Conservation (phyloP, 2,329 filamentous ascomycete species). For the Penicillium sp. region DNA sequence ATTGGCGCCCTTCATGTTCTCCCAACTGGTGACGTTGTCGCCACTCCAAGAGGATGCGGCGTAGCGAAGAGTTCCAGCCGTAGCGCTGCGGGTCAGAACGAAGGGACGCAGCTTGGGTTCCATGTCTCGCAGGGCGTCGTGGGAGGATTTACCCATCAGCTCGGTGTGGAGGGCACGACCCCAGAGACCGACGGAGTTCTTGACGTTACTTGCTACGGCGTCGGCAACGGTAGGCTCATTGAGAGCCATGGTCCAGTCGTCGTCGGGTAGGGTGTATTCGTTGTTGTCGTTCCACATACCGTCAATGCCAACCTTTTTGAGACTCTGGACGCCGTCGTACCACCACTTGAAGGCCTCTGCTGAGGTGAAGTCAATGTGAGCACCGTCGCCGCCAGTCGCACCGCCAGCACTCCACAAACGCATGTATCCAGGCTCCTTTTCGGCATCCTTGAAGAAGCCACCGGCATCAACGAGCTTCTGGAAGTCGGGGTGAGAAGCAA, state of each 20-base stretch:
- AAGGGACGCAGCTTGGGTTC: conserved; percentile 62
- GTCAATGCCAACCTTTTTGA: conserved; percentile 64
- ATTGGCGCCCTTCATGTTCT: conserved; percentile 69
- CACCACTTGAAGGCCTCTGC: conserved; percentile 67
- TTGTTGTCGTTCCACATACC: conserved; percentile 81
- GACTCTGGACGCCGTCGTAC: conserved; percentile 63
- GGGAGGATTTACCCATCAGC: conserved; percentile 67
- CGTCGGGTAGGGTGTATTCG: conserved; percentile 66
- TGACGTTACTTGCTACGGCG: conserved; percentile 39
- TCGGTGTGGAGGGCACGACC: conserved; percentile 68
- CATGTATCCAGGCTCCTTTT: conserved; percentile 52
- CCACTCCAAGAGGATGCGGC: conserved; percentile 71
- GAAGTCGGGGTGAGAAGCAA: conserved; percentile 66
- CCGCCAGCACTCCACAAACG: conserved; percentile 71
- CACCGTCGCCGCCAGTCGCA: conserved; percentile 66
- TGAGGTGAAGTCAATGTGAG: conserved; percentile 72
- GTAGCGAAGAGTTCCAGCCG: conserved; percentile 67
- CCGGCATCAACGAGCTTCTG: conserved; percentile 55
- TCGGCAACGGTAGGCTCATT: conserved; percentile 43
- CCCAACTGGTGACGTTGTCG: conserved; percentile 72
- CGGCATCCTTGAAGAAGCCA: conserved; percentile 63
- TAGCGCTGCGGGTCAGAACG: conserved; percentile 67
- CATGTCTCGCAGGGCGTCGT: conserved; percentile 61
- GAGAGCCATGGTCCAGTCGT: conserved; percentile 63
- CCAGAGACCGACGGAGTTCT: conserved; percentile 63